A percentile compares a stretch with the other conserved stretches of the same genome.
Evolutionary conservation across 169 alveolate genomes (phyloP).

Genomic region (Amoebophrya sp.): DNA sequence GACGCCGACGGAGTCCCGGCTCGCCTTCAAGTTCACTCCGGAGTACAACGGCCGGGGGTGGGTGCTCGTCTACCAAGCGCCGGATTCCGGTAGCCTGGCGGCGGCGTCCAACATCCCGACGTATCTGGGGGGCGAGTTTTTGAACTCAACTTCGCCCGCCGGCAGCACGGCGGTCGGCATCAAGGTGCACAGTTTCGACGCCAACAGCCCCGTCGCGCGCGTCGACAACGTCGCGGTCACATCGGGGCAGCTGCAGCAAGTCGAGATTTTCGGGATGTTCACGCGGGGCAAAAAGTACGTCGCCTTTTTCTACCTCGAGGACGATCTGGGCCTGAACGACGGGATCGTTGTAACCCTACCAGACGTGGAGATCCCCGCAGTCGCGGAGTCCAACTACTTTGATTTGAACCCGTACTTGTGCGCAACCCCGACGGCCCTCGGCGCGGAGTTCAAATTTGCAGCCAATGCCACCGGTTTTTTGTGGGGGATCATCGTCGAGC

Average conservation of each 20-base stretch:
- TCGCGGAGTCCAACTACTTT: not conserved
- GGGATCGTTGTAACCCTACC: not conserved
- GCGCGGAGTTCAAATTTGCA: not conserved
- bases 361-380: not conserved
- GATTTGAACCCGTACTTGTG: not conserved
- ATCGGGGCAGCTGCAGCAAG: not conserved
- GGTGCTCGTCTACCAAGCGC: not conserved
- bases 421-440: not conserved
- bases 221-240: not conserved
- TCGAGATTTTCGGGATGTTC: not conserved
- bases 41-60: not conserved
- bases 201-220: not conserved
- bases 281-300: not conserved
- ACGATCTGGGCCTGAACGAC: not conserved
- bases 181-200: not conserved
- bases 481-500: no score
- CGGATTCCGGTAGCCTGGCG: no score
- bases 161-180: not conserved
- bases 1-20: not conserved
- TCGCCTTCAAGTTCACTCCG: not conserved
- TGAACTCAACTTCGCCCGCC: no score
- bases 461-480: not conserved
- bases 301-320: constrained; percentile 17
- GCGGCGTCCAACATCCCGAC: no score
- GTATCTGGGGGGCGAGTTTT: no score